Evolutionary conservation across 2,329 filamentous ascomycete species (phyloP).

Genomic region (Microsporum canis): DNA sequence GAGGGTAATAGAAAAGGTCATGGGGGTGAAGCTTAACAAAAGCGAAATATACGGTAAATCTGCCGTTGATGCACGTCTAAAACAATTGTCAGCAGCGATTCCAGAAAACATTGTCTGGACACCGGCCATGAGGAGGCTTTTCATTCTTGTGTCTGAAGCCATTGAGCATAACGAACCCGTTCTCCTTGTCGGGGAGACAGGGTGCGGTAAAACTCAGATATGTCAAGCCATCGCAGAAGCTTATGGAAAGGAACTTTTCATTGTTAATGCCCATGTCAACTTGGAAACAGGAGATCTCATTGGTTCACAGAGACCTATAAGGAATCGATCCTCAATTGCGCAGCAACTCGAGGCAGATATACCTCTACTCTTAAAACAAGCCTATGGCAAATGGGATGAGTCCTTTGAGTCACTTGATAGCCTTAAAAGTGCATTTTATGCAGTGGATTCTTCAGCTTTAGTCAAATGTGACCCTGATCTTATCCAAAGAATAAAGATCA

Average conservation of each 20-base stretch:
- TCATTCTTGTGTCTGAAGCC: slow-evolving; percentile 76
- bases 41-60: slow-evolving; percentile 58
- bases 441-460: slow-evolving; percentile 36
- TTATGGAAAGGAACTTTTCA: slow-evolving; percentile 62
- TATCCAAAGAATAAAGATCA: slow-evolving; percentile 33
- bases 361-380: slow-evolving; percentile 31
- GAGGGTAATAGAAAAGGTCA: slow-evolving; percentile 74
- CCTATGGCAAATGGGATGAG: slow-evolving; percentile 14
- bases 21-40: slow-evolving; percentile 74
- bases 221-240: slow-evolving; percentile 84
- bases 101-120: slow-evolving; percentile 69
- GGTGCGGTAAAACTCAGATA: slow-evolving; percentile 94
- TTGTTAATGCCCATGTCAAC: slow-evolving; percentile 96
- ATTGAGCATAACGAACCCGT: slow-evolving; percentile 87
- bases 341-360: slow-evolving; percentile 56
- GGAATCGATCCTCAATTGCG: slow-evolving; percentile 67
- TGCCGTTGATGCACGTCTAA: slow-evolving; percentile 45
- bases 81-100: slow-evolving; percentile 26
- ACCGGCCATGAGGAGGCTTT: slow-evolving; percentile 81
- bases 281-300: slow-evolving; percentile 96
- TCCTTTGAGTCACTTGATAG: slow-evolving; percentile 40
- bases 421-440: slow-evolving; percentile 50
- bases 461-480: slow-evolving; percentile 40
- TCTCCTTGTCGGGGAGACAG: slow-evolving; percentile 88
- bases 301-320: slow-evolving; percentile 80